phyloP scores from a whole-genome alignment of 1,139 yeast species.

The Magnusiomyces magnusii region DNA sequence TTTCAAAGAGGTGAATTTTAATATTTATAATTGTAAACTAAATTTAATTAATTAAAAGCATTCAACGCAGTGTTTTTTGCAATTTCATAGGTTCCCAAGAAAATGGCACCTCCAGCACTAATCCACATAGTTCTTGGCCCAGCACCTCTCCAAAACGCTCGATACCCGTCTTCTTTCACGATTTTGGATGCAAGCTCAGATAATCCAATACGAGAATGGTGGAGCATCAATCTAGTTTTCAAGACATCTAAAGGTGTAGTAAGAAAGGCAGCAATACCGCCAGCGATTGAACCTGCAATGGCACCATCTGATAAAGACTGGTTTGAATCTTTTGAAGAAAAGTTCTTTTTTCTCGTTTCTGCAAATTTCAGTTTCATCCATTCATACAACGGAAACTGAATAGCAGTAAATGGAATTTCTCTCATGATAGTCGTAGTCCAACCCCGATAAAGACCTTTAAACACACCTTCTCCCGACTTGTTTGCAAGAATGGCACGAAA shows the following conservation, averaged over 20 bases:
- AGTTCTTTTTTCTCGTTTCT: no score
- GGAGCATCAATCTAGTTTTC: constrained; percentile 85
- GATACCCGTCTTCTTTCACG: constrained; percentile 55
- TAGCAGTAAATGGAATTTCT: constrained; percentile 92
- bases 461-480: constrained; percentile 65
- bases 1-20: constrained; percentile 1
- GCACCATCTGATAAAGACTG: constrained; percentile 74
- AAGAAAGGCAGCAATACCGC: constrained; percentile 87
- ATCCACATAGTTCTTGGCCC: constrained; percentile 98
- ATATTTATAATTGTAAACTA: background rate
- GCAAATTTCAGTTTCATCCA: constrained; percentile 45
- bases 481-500: constrained; percentile 53
- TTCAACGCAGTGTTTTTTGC: constrained; percentile 37
- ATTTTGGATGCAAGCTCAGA: constrained; percentile 34
- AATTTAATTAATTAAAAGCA: background rate
- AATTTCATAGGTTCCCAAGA: constrained; percentile 85
- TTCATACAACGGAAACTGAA: constrained; percentile 93
- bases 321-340: no score
- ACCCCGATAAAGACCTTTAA: constrained; percentile 81
- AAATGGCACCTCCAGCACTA: constrained; percentile 96
- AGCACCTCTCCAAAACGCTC: constrained; percentile 69
- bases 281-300: constrained; percentile 88
- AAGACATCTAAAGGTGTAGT: constrained; percentile 93
- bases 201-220: constrained; percentile 44
- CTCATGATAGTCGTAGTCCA: constrained; percentile 89